Evolutionary conservation across 2,329 filamentous ascomycete genomes (phyloP).

Genomic region (Thielaviopsis populi): DNA sequence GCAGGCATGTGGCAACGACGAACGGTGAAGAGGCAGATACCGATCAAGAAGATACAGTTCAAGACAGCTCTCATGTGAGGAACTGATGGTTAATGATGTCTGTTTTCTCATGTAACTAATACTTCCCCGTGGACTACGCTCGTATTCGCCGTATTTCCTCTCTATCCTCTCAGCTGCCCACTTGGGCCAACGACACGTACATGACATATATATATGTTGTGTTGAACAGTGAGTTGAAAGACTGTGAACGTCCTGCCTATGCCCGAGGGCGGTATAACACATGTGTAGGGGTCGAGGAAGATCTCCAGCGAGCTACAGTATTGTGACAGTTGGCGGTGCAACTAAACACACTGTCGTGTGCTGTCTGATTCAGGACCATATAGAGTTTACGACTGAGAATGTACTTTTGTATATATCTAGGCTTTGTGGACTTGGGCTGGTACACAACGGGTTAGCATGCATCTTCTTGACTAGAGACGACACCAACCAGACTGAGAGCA

Average conservation of each 20-base stretch:
- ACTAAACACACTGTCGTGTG: not conserved
- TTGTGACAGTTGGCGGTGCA: not conserved
- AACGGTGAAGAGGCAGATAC: too few species aligned
- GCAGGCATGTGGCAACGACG: too few species aligned
- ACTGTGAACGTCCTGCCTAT: not conserved
- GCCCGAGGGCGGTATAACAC: not conserved
- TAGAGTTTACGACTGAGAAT: not conserved
- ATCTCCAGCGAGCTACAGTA: not conserved
- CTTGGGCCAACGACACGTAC: not conserved
- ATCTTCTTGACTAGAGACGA: too few species aligned
- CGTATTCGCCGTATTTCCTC: too few species aligned
- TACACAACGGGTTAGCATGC: not conserved
- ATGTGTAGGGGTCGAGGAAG: not conserved
- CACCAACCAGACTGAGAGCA: too few species aligned
- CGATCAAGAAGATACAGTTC: too few species aligned
- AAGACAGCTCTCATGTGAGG: too few species aligned
- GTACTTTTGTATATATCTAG: not conserved
- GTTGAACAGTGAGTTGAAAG: not conserved
- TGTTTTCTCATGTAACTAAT: too few species aligned
- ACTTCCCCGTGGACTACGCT: too few species aligned
- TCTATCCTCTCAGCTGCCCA: too few species aligned
- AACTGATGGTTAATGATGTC: too few species aligned
- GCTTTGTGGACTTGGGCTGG: too few species aligned
- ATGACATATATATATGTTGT: not conserved
- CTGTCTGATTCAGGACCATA: not conserved